Conservation (phyloP, 805 yeast species). For the Kregervanrija fluxuum region DNA sequence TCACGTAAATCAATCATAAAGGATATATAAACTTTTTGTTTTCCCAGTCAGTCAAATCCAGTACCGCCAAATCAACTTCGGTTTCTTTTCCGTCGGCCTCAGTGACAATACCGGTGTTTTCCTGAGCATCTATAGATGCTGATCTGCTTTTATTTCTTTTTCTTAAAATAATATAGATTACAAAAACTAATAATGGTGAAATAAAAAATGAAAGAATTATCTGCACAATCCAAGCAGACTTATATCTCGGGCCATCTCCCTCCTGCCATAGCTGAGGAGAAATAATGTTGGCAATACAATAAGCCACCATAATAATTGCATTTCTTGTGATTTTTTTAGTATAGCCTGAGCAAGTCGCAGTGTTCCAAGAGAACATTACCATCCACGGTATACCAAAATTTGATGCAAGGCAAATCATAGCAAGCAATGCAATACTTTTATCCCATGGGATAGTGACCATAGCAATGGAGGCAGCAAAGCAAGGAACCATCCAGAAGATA, state of each 20-base stretch:
- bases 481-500: constrained; percentile 20
- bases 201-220: constrained; percentile 41
- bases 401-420: constrained; percentile 41
- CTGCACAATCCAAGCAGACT: constrained; percentile 49
- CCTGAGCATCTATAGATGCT: too few relatives aligned
- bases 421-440: constrained; percentile 39
- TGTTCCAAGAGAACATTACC: constrained; percentile 19
- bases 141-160: constrained; percentile 32
- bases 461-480: constrained; percentile 40
- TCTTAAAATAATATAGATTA: constrained; percentile 37
- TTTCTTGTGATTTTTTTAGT: constrained; percentile 45
- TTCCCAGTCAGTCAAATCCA: constrained; percentile 46
- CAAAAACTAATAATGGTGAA: constrained; percentile 37
- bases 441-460: constrained; percentile 38
- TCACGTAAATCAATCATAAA: constrained; percentile 13
- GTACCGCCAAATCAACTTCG: constrained; percentile 32
- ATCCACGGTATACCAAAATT: constrained; percentile 25
- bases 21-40: constrained; percentile 45
- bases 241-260: constrained; percentile 41
- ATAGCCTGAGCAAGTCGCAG: constrained; percentile 35
- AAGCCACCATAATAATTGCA: constrained; percentile 40
- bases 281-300: constrained; percentile 42
- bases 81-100: too few relatives aligned
- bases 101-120: too few relatives aligned
- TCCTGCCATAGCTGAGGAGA: constrained; percentile 51